Conservation (phyloP, 2,329 filamentous ascomycete species). For the Fusarium drepaniforme region DNA sequence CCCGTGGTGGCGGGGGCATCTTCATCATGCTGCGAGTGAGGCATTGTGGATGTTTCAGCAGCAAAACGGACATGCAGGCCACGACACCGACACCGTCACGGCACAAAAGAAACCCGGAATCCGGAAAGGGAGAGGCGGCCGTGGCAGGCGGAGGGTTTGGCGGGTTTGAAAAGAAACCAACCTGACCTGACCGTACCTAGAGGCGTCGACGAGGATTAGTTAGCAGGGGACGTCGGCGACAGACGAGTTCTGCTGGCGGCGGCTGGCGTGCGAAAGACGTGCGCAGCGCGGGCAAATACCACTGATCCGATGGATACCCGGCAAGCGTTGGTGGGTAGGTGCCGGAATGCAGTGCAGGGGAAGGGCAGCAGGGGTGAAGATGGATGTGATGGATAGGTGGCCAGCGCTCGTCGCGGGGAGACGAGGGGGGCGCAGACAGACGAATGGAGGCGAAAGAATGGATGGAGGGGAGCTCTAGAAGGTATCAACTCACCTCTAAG, state of each 20-base stretch:
- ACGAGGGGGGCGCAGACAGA: not conserved
- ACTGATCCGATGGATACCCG: constrained; percentile 14
- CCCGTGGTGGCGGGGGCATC: constrained; percentile 39
- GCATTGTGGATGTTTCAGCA: constrained; percentile 43
- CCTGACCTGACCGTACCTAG: constrained; percentile 2
- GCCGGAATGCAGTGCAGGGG: constrained; percentile 4
- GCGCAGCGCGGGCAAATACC: not conserved
- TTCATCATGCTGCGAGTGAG: constrained; percentile 44
- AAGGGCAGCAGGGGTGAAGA: not conserved
- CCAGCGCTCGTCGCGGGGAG: not conserved
- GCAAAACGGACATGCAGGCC: constrained; percentile 15
- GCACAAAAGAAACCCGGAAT: constrained; percentile 19
- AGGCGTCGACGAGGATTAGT: constrained; percentile 20
- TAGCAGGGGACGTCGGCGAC: constrained; percentile 26
- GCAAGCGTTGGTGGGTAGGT: constrained; percentile 1
- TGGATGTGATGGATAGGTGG: not conserved
- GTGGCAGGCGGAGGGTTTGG: constrained; percentile 26
- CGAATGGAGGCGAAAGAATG: not conserved
- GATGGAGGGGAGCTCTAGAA: not conserved
- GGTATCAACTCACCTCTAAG: not conserved
- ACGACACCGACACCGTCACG: constrained; percentile 31
- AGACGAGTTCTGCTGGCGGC: constrained; percentile 11
- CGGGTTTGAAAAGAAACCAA: constrained; percentile 3
- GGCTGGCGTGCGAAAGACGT: constrained; percentile 22
- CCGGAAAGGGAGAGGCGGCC: constrained; percentile 24